Evolutionary conservation across 2,329 filamentous ascomycete species (phyloP).

Genomic region (Dactylellina sp.): DNA sequence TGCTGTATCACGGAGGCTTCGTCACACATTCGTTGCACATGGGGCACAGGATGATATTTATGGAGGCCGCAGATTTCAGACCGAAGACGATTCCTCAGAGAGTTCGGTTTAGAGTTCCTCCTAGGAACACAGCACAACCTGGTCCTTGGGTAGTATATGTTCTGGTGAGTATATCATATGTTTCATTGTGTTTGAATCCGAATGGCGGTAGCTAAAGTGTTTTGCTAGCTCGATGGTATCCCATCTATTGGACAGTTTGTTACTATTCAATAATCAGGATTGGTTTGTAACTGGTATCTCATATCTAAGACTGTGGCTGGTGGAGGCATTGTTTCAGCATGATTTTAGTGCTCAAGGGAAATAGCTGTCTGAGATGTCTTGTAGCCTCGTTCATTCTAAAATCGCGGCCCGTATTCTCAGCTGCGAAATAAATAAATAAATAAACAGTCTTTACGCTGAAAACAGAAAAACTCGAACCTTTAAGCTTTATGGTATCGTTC

Average conservation of each 20-base stretch:
- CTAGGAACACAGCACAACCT: conserved; percentile 70
- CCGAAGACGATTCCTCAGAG: conserved; percentile 65
- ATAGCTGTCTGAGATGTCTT: no score
- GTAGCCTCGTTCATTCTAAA: neutral
- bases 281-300: neutral
- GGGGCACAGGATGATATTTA: conserved; percentile 71
- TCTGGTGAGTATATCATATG: conserved; percentile 61
- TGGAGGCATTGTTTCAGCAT: conserved; percentile 3
- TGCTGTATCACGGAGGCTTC: conserved; percentile 72
- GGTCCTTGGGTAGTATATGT: conserved; percentile 73
- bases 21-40: conserved; percentile 73
- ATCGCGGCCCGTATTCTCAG: neutral
- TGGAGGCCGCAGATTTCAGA: conserved; percentile 68
- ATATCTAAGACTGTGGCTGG: neutral
- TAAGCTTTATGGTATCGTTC: no score
- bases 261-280: conserved; percentile 34
- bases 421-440: neutral
- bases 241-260: conserved; percentile 69
- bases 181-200: neutral
- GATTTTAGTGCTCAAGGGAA: neutral
- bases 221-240: conserved; percentile 66
- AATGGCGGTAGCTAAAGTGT: neutral
- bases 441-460: no score
- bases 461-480: no score
- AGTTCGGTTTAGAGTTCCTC: conserved; percentile 69